Evolutionary conservation across 139 green algal genomes (phyloP).

Genomic region (Micromonas pusilla): DNA sequence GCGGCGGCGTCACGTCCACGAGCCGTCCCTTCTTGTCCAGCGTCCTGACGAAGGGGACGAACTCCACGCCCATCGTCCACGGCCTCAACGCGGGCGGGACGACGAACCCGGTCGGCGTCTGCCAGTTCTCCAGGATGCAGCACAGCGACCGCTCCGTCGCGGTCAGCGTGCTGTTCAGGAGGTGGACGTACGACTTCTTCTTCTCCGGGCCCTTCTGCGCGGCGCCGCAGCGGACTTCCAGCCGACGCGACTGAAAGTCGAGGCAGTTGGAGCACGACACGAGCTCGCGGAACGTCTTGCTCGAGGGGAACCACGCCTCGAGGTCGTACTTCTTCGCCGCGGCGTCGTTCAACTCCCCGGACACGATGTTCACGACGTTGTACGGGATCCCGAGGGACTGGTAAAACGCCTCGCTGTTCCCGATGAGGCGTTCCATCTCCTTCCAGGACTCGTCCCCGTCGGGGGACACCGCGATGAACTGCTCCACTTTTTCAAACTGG

Average conservation of each 20-base stretch:
- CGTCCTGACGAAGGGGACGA: conserved; percentile 84
- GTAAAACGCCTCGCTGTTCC: conserved; percentile 82
- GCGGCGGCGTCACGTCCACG: conserved; percentile 1
- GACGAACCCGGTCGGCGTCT: conserved; percentile 65
- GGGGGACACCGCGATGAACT: conserved; percentile 85
- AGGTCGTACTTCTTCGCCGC: conserved; percentile 99
- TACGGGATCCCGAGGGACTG: conserved; percentile 74
- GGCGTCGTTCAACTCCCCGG: conserved; percentile 93
- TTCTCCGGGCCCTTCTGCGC: conserved; percentile 45
- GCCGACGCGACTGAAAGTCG: conserved; percentile 83
- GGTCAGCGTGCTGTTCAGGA: conserved; percentile 94
- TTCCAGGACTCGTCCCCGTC: conserved; percentile 81
- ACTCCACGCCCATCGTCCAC: conserved; percentile 87
- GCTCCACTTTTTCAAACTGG: conserved; percentile 99
- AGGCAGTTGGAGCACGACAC: conserved; percentile 98
- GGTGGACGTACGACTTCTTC: conserved; percentile 86
- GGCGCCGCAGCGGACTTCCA: conserved; percentile 72
- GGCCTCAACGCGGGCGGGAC: conserved; percentile 68
- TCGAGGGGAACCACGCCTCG: conserved; percentile 96
- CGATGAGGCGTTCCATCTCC: conserved; percentile 94
- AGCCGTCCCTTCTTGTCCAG: conserved; percentile 30
- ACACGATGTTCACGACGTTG: conserved; percentile 95
- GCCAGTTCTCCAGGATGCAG: conserved; percentile 96
- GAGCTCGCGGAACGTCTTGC: conserved; percentile 83
- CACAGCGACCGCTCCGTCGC: conserved; percentile 96